Evolutionary conservation across 192 early-diverging fungal genomes (phyloP), one percentile per base, ranked within the genome.

Genomic region (Coemansia javaensis): DNA sequence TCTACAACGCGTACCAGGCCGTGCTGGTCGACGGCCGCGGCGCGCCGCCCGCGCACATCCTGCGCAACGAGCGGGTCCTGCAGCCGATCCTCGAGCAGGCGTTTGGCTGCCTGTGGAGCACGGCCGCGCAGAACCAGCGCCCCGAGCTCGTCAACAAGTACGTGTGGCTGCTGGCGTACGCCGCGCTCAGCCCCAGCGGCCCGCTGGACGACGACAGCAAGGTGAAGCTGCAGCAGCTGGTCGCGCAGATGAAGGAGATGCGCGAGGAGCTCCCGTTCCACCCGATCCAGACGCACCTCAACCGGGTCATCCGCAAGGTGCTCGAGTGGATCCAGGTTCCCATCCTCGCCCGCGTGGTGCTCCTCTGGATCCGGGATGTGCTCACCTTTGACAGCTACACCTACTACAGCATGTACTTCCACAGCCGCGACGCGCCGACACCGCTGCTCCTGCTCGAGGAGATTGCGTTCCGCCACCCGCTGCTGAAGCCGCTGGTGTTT

Each of bases 371-470:
- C 16, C 71, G 78, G 23, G 79, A 81, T 47, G 55, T 85, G 21
- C 60, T 85, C 9, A 76, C 55, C 13, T 79, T 85, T 31, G 39
- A 85, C 77, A 32, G 57, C 61, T 59, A 59, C 38, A 42, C 59
- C 10, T 89, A 78, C 63, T 87, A 84, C 50, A 79, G 81, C 40
- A 86, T 77, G 1, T 86, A 89, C 51, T 89, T 82, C 47, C 77
- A 78, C 46, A 73, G 68, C 22, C 71, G 75, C 8, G 82, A 84
- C 46, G 73, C 75, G 1, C 82, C 84, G 3, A 36, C 78, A 0
- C 79, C 82, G 17, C 72, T 84, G 51, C 49, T 84, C 12, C 32
- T 89, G 20, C 69, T 89, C n/a, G 87, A 89, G 41, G 87, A 89
- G 66, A 86, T 89, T 52, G 82, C 85, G 1, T 77, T 71, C 44